Evolutionary conservation across 2,329 filamentous ascomycete species (phyloP), one percentile per base, ranked within the genome.

Genomic region (Albifimbria verrucaria): DNA sequence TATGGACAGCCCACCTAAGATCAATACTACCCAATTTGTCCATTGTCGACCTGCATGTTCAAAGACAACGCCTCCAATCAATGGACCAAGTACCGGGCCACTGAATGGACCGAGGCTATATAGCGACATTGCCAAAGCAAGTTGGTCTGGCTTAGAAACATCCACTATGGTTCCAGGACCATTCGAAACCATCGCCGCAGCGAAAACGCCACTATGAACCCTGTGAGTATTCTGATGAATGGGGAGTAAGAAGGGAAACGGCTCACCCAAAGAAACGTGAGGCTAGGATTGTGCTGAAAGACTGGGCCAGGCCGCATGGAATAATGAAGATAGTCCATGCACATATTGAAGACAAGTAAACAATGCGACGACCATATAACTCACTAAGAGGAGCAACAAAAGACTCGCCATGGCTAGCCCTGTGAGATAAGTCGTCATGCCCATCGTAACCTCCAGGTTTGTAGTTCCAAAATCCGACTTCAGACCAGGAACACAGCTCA

Each of bases 31-130:
- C 87, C 88, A 93, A 64, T 88, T 88, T 42, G 86, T 87, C 89
- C 89, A 94, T 22, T 89, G 74, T 90, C 90, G 95, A 15, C 89
- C 89, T 3, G 92, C 73, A 57, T 87, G 84, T 67, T 89, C 77
- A 58, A 47, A 47, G 12, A 47, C 44, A 58, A 93, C 93, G 0
- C 90, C 90, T 18, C 90, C 90, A 21, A 95, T 85, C 17, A 47
- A 25, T 12, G 44, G 44, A n/a, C 44, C 44, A 4, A 47, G 44
- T 6, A 47, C 44, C 0, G 74, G 86, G 26, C 87, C 90, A 62
- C 93, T 93, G 68, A 93, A 80, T 0, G 90, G 90, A 0, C 89
- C 90, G 51, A 95, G 83, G 57, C 78, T 82, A 86, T 89, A 94
- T 17, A 94, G 77, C 2, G 84, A 88, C 68, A 95, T 89, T 20